Conservation (phyloP, 2,329 filamentous ascomycete genomes). For the Botryotinia convoluta region DNA sequence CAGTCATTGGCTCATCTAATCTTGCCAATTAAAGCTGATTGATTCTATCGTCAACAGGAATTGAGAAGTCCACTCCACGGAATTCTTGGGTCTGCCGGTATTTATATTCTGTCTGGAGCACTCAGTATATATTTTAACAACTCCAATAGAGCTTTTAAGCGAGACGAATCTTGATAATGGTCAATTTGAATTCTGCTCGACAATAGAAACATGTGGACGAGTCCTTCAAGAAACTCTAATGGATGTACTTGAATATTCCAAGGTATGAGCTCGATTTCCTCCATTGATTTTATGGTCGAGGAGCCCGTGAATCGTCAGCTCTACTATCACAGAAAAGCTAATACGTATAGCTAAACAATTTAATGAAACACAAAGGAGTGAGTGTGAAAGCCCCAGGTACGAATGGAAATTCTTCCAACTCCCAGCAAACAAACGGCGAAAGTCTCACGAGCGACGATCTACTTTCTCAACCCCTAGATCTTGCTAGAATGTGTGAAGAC, state of each 20-base stretch:
- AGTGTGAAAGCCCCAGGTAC: background rate
- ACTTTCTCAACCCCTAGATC: constrained; percentile 16
- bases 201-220: constrained; percentile 21
- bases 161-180: constrained; percentile 8
- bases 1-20: background rate
- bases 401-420: background rate
- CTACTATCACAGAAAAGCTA: background rate
- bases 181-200: constrained; percentile 20
- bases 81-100: constrained; percentile 50
- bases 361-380: background rate
- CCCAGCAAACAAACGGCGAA: background rate
- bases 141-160: constrained; percentile 15
- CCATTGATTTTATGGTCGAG: too few species aligned
- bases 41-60: constrained; percentile 38
- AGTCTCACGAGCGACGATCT: background rate
- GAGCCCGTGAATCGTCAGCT: too few species aligned
- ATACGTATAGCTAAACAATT: constrained; percentile 10
- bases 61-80: constrained; percentile 58
- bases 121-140: background rate
- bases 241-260: constrained; percentile 42
- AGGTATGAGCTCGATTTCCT: constrained; percentile 40
- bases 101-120: background rate
- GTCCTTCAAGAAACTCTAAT: constrained; percentile 36
- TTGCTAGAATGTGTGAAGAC: constrained; percentile 23
- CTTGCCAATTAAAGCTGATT: background rate